Conservation (phyloP, 2,329 filamentous ascomycete genomes). For the Cladobotryum mycophilum region DNA sequence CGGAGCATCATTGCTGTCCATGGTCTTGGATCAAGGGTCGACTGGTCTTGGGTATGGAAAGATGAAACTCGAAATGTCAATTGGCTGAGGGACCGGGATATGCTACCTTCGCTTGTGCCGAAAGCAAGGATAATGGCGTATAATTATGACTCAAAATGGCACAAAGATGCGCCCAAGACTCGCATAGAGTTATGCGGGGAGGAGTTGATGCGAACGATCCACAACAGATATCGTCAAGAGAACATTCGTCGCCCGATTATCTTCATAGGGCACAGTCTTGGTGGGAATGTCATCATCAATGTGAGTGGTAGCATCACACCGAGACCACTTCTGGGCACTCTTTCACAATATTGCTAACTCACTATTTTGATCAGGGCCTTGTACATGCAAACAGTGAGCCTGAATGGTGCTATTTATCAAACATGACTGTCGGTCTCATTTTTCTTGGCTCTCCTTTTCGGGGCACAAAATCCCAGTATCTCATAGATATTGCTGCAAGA, state of each 20-base stretch:
- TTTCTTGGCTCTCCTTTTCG: constrained; percentile 15
- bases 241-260: constrained; percentile 12
- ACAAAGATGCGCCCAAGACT: constrained; percentile 15
- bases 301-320: constrained; percentile 3
- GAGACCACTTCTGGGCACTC: not conserved
- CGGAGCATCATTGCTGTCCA: constrained; percentile 17
- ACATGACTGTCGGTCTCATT: constrained; percentile 10
- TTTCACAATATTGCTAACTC: not conserved
- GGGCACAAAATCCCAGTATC: constrained; percentile 10
- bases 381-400: constrained; percentile 12
- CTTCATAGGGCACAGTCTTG: constrained; percentile 18
- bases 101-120: constrained; percentile 9
- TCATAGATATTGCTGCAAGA: constrained; percentile 4
- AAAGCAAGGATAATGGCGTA: constrained; percentile 2
- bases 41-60: constrained; percentile 18
- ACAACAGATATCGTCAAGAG: constrained; percentile 6
- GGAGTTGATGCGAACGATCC: constrained; percentile 13
- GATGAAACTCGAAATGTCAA: constrained; percentile 8
- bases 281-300: constrained; percentile 15
- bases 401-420: constrained; percentile 7
- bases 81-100: constrained; percentile 15
- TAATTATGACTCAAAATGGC: constrained; percentile 17
- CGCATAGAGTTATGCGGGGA: constrained; percentile 16
- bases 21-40: constrained; percentile 16
- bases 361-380: constrained; percentile 7